phyloP scores from a whole-genome alignment of 2,329 filamentous ascomycete species.

The Fusarium sarcochroum region DNA sequence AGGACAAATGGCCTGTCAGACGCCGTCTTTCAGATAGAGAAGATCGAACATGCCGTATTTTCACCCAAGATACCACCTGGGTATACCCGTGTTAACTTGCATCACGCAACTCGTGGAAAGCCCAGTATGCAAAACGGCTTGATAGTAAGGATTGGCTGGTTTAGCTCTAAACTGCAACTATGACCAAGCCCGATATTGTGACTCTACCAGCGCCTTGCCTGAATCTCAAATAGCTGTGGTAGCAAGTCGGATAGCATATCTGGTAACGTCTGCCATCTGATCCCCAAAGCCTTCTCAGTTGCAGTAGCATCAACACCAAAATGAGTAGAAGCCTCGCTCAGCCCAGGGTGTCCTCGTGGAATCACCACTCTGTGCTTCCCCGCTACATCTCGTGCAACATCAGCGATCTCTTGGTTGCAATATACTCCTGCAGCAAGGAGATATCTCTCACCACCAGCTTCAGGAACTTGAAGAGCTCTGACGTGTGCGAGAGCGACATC shows the following conservation, averaged over 20 bases:
- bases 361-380: background rate
- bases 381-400: background rate
- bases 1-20: too few species aligned
- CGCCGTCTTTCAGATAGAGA: too few species aligned
- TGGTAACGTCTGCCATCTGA: constrained; percentile 6
- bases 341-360: background rate
- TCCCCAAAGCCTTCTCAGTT: constrained; percentile 4
- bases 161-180: too few species aligned
- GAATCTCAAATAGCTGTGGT: constrained; percentile 6
- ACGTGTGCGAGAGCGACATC: constrained; percentile 14
- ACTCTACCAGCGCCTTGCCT: background rate
- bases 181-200: too few species aligned
- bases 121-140: too few species aligned
- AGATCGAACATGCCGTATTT: too few species aligned
- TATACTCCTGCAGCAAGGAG: constrained; percentile 13
- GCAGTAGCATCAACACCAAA: constrained; percentile 12
- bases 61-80: too few species aligned
- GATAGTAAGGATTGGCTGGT: too few species aligned
- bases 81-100: too few species aligned
- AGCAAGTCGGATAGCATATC: constrained; percentile 3
- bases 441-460: constrained; percentile 14
- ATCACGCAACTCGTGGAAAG: too few species aligned
- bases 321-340: background rate
- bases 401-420: constrained; percentile 15
- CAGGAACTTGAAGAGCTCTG: constrained; percentile 7